Evolutionary conservation across 2,329 filamentous ascomycete genomes (phyloP), one percentile per base, ranked within the genome.

Genomic region (Clonostachys rosea): DNA sequence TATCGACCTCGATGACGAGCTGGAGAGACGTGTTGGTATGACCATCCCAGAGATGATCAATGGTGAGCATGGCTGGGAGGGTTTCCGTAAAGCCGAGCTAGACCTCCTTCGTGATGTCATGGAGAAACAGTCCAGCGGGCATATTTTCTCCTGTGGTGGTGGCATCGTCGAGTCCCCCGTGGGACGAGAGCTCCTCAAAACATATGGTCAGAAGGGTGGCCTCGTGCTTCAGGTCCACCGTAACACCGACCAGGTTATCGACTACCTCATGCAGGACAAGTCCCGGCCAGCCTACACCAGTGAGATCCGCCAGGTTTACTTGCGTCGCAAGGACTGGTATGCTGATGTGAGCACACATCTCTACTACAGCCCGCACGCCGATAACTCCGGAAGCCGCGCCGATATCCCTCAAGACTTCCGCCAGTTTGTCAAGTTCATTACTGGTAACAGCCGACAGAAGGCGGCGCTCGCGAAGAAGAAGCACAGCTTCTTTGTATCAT

Each of bases 61-160:
- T 49, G 72, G 75, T 5, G 62, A 79, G 63, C 63, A 61, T 34
- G 91, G 94, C 43, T 99, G 94, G 94, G 87, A 90, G 48, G 87
- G 84, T 1, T 99, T 99, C 72, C 81, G 94, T 46, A 76, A 80
- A 24, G 84, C 86, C 18, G 94, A 99, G 63, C 67, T 92, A 9
- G 79, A 80, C 4, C 73, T 96, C 6, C 73, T 99, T 7, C 78
- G 81, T 53, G 81, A 84, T 40, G 79, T 89, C 30, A 81, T 95
- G 62, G 79, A 82, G 46, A 89, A 91, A 47, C 86, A 88, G 56
- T 74, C 87, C 3, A 79, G 76, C 3, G 87, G 87, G 5, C 76
- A 95, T 59, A 80, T 99, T 51, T 91, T 99, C 61, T 94, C 94
- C 1, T 97, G 92, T 55, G 94, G 94, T 46, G 94, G 94, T 40